These are phyloP conservation scores for Trichoderma sp. DNA, from an alignment of 2,329 filamentous ascomycete species.

Conservation along the genomic window DNA sequence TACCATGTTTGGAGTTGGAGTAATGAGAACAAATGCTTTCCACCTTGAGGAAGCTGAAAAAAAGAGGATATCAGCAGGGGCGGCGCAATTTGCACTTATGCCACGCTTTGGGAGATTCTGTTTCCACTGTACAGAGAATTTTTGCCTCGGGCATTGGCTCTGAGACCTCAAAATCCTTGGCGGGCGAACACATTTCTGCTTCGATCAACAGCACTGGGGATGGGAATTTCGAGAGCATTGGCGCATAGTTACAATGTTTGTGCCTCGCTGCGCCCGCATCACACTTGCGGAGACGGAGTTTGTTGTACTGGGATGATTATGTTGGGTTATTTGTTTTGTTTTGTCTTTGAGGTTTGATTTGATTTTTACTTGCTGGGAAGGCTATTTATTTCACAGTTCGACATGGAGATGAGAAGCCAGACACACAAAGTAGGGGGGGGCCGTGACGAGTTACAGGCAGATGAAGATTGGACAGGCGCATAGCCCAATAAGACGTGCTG, in stretches of 20 bases:
- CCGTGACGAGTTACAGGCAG: constrained; percentile 20
- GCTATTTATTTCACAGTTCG: constrained; percentile 8
- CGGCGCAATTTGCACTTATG: constrained; percentile 21
- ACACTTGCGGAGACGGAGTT: constrained; percentile 19
- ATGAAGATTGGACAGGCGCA: constrained; percentile 25
- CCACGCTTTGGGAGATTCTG: constrained; percentile 1
- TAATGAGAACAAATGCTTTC: constrained; percentile 2
- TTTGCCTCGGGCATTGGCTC: not conserved
- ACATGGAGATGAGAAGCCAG: constrained; percentile 14
- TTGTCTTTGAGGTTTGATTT: constrained; percentile 1
- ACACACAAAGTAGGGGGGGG: not conserved
- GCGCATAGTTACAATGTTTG: not conserved
- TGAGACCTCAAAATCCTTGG: not conserved
- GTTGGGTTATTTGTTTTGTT: not conserved
- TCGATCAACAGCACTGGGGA: not conserved
- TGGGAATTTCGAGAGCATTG: not conserved
- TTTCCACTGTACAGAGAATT: not conserved
- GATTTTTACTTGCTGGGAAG: constrained; percentile 1
- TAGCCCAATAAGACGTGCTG: constrained; percentile 12
- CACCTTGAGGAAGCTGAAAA: not conserved
- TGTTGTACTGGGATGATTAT: not conserved
- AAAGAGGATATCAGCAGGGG: constrained; percentile 1
- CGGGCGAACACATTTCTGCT: not conserved
- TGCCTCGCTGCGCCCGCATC: constrained; percentile 3
- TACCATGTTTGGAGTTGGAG: constrained; percentile 23